Evolutionary conservation across 129 eudicot species (phyloP).

Genomic region (Lonicera japonica): DNA sequence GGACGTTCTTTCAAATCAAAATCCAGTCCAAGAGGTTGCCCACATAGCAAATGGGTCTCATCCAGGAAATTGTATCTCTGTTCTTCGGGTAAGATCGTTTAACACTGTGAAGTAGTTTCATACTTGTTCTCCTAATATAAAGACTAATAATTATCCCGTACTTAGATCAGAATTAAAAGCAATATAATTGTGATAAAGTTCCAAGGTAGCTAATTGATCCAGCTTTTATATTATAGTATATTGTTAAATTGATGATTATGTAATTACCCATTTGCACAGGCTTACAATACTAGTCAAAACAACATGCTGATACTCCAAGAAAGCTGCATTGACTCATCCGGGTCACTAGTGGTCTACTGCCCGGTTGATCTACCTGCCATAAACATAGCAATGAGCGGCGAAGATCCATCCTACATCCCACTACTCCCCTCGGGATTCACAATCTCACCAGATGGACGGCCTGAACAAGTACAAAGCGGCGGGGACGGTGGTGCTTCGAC

Average conservation of each 20-base stretch:
- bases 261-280: slow-evolving; percentile 26
- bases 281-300: slow-evolving; percentile 57
- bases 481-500: slow-evolving; percentile 41
- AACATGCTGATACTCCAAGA: slow-evolving; percentile 78
- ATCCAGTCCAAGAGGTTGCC: slow-evolving; percentile 73
- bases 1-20: slow-evolving; percentile 71
- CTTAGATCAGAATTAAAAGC: too few species aligned
- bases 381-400: slow-evolving; percentile 63
- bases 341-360: slow-evolving; percentile 56
- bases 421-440: slow-evolving; percentile 70
- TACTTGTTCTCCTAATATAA: too few species aligned
- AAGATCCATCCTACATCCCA: slow-evolving; percentile 67
- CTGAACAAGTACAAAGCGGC: neutral
- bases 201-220: too few species aligned
- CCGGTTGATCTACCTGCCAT: slow-evolving; percentile 58
- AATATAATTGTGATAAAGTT: too few species aligned
- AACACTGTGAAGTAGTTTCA: too few species aligned
- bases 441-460: slow-evolving; percentile 50
- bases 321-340: slow-evolving; percentile 64
- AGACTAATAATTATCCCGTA: too few species aligned
- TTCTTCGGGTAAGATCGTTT: slow-evolving; percentile 49
- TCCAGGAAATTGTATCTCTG: slow-evolving; percentile 74
- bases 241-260: neutral
- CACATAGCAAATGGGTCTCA: slow-evolving; percentile 59
- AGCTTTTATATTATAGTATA: neutral